Conservation (phyloP, 495 filamentous ascomycete genomes). For the Penicillium flavigenum region DNA sequence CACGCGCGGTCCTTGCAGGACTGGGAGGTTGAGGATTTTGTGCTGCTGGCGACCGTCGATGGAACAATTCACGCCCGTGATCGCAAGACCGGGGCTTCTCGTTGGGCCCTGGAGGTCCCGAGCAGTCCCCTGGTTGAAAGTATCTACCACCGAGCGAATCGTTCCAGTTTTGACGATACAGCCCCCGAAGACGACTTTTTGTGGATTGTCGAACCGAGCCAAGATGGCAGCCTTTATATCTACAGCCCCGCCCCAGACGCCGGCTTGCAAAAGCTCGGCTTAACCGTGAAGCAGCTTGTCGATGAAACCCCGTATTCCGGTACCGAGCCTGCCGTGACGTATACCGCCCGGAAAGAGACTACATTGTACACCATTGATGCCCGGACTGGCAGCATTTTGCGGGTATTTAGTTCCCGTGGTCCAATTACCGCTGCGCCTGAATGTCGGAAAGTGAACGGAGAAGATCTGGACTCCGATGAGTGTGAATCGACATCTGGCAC, state of each 20-base stretch:
- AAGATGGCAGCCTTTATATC: conserved; percentile 85
- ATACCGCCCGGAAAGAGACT: conserved; percentile 79
- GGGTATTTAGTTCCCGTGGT: conserved; percentile 59
- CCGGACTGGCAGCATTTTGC: conserved; percentile 70
- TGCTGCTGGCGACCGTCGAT: conserved; percentile 98
- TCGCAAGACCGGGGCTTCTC: conserved; percentile 75
- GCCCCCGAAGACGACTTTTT: conserved; percentile 75
- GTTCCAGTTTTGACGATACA: conserved; percentile 55
- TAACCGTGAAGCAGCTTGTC: conserved; percentile 80
- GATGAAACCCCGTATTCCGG: conserved; percentile 66
- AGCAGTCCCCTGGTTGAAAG: conserved; percentile 88
- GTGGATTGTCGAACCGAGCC: conserved; percentile 96
- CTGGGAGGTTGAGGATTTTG: conserved; percentile 99
- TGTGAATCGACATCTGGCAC: conserved; percentile 69
- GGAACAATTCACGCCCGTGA: conserved; percentile 92
- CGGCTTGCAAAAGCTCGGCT: conserved; percentile 60
- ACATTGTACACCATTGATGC: conserved; percentile 82
- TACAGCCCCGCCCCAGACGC: conserved; percentile 66
- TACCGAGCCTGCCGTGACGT: conserved; percentile 67
- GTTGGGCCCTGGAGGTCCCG: conserved; percentile 76
- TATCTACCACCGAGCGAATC: conserved; percentile 73
- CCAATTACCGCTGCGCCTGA: conserved; percentile 49
- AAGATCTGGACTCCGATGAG: conserved; percentile 64
- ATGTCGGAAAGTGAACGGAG: conserved; percentile 56
- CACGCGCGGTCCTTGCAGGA: conserved; percentile 94